Conservation (phyloP, 345 rosid genomes). For the Rhizophora apiculata region DNA sequence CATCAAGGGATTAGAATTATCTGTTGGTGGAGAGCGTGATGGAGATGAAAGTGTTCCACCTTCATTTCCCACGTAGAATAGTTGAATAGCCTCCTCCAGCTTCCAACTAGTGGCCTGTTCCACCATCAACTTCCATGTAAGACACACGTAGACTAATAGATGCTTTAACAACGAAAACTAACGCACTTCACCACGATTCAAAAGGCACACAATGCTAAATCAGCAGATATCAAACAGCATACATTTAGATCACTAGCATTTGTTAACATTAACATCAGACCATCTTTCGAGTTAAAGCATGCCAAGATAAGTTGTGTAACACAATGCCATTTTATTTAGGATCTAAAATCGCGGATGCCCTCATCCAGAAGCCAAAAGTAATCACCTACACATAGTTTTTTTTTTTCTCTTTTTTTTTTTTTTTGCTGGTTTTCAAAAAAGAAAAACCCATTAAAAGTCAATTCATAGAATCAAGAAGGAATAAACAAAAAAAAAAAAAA, state of each 20-base stretch:
- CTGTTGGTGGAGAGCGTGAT: slow-evolving; percentile 39
- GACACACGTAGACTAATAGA: neutral
- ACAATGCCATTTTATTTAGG: no score
- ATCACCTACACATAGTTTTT: no score
- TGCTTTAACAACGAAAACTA: neutral
- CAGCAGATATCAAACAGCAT: neutral
- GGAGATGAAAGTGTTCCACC: slow-evolving; percentile 38
- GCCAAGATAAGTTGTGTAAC: no score
- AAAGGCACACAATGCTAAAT: neutral
- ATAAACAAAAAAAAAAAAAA: neutral
- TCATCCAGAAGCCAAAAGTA: no score
- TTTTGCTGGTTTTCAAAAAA: neutral
- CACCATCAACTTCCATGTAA: slow-evolving; percentile 4
- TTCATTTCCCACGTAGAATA: slow-evolving; percentile 86
- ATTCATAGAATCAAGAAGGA: neutral
- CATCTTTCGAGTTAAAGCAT: no score
- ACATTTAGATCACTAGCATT: neutral
- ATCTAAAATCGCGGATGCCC: no score
- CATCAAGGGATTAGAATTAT: slow-evolving; percentile 24
- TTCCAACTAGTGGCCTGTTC: slow-evolving; percentile 94
- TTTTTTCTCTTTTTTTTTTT: no score
- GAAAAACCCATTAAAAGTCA: neutral
- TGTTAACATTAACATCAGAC: neutral
- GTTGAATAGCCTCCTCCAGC: slow-evolving; percentile 93
- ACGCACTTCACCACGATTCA: neutral